Conservation (phyloP, 345 rosid species). For the Heritiera littoralis region DNA sequence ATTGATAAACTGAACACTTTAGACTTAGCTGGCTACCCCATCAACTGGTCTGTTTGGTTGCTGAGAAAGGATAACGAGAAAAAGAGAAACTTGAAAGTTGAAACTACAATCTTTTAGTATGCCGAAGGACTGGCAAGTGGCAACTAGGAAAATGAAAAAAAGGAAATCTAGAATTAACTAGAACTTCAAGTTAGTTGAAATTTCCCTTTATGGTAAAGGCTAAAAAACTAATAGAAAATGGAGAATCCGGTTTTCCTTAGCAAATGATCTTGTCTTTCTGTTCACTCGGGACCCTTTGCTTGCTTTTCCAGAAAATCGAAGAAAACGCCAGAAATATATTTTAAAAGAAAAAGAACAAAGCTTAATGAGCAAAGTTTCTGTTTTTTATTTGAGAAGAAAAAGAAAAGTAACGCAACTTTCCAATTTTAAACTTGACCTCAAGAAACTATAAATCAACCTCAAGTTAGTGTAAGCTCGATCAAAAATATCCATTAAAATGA, state of each 20-base stretch:
- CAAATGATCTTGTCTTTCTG: not conserved
- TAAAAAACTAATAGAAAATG: not conserved
- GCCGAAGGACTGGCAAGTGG: not conserved
- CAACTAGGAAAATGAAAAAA: not conserved
- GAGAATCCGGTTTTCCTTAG: not conserved
- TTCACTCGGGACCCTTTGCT: slow-evolving; percentile 14
- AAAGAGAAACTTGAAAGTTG: not conserved
- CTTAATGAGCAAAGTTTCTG: not conserved
- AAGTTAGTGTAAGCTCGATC: not conserved
- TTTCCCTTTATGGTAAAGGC: slow-evolving; percentile 1
- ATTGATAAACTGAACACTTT: slow-evolving; percentile 13
- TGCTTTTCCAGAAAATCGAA: slow-evolving; percentile 24
- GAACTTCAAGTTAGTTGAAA: slow-evolving; percentile 1
- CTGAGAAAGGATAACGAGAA: slow-evolving; percentile 23
- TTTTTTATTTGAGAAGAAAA: not conserved
- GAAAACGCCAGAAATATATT: not conserved
- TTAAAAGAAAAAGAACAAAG: not conserved
- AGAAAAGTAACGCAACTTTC: not conserved
- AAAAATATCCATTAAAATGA: too few relatives aligned
- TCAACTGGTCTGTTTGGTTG: slow-evolving; percentile 26
- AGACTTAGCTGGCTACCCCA: slow-evolving; percentile 23
- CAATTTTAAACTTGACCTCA: not conserved
- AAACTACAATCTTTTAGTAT: slow-evolving; percentile 4
- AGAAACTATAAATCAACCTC: not conserved
- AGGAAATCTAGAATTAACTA: slow-evolving; percentile 6